A percentile compares a stretch with the other conserved stretches of the same genome.
Conservation (phyloP, 768 basidiomycete genomes). For the Tulasnella calospora region DNA sequence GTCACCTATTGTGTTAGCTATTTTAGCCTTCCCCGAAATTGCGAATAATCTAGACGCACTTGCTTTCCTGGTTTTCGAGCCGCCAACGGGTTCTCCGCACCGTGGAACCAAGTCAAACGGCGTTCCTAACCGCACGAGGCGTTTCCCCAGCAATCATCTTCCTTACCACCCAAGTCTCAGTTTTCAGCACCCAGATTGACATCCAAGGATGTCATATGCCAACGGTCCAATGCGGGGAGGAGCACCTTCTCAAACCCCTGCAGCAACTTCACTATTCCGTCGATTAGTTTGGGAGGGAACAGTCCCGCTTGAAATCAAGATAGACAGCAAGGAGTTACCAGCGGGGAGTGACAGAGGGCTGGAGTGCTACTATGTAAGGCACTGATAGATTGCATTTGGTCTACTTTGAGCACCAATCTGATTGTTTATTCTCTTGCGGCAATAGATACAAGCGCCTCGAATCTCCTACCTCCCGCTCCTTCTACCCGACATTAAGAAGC, state of each 20-base stretch:
- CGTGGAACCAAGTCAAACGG: background rate
- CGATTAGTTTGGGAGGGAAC: constrained; percentile 88
- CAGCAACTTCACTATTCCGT: constrained; percentile 77
- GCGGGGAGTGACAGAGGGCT: constrained; percentile 84
- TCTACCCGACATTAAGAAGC: constrained; percentile 80
- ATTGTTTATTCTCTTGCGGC: background rate
- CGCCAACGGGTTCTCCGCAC: background rate
- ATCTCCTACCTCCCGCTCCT: constrained; percentile 90
- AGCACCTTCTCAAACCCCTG: constrained; percentile 38
- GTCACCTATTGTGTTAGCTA: background rate
- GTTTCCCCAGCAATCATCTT: background rate
- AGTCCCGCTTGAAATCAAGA: constrained; percentile 81
- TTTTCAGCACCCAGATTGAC: background rate
- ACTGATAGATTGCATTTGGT: background rate
- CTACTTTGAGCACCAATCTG: background rate
- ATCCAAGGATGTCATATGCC: background rate
- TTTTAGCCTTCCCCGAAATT: no score
- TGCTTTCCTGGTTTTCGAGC: no score
- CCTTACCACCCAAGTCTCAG: background rate
- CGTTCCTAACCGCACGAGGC: background rate
- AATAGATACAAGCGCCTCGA: constrained; percentile 61
- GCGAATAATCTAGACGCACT: no score
- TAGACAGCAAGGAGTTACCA: constrained; percentile 84
- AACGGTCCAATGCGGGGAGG: constrained; percentile 1
- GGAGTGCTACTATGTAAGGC: constrained; percentile 68